Percentiles rank a stretch among this genome's conserved stretches.
Conservation (phyloP, 768 basidiomycete species). For the Sarcodon sp. region DNA sequence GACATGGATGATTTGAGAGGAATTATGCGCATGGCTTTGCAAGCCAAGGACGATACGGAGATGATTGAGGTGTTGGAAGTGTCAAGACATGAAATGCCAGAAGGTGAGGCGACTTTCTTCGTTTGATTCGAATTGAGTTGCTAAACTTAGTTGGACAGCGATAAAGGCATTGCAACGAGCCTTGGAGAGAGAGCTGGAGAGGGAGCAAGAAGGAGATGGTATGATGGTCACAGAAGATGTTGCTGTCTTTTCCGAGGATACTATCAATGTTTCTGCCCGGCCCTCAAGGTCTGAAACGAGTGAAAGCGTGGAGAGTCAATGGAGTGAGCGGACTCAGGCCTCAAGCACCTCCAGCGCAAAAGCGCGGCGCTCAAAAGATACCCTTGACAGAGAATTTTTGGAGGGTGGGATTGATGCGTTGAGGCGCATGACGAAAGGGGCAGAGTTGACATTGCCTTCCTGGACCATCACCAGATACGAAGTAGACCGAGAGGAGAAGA, state of each 20-base stretch:
- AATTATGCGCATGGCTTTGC: slow-evolving; percentile 45
- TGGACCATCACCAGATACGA: slow-evolving; percentile 83
- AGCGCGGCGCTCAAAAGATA: slow-evolving; percentile 21
- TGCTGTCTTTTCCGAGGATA: neutral
- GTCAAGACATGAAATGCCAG: slow-evolving; percentile 57
- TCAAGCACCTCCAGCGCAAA: neutral
- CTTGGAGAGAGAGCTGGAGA: slow-evolving; percentile 33
- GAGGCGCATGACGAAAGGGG: slow-evolving; percentile 36
- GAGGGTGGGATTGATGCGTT: slow-evolving; percentile 65
- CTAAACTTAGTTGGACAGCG: slow-evolving; percentile 17
- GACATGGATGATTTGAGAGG: slow-evolving; percentile 45
- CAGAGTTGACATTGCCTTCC: slow-evolving; percentile 30
- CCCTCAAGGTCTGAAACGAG: neutral
- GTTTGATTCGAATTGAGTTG: too few species aligned
- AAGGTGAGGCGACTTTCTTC: slow-evolving; percentile 13
- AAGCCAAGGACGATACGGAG: slow-evolving; percentile 45
- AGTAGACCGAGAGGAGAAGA: slow-evolving; percentile 53
- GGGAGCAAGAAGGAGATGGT: slow-evolving; percentile 12
- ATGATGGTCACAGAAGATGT: neutral
- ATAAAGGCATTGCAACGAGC: slow-evolving; percentile 69
- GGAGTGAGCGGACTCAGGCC: neutral
- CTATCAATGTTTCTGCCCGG: neutral
- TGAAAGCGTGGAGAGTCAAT: neutral
- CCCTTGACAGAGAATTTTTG: slow-evolving; percentile 57
- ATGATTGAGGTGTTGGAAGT: slow-evolving; percentile 54